Conservation (phyloP, 345 rosid species). For the thale cress (Arabidopsis thaliana) region TAIR10.1 NC_003074.8:266501-267000, state of each 20-base stretch:
- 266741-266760: constrained; percentile 35
- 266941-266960: background rate
- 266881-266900: background rate
- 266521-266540: background rate
- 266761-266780: background rate
- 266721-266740: background rate
- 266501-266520: constrained; percentile 21
- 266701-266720: background rate
- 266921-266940: background rate
- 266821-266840: background rate
- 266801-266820: constrained; percentile 23
- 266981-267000: background rate
- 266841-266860: background rate
- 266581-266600: background rate
- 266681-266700: background rate
- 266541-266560: background rate
- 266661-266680: constrained; percentile 2
- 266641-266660: background rate
- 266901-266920: background rate
- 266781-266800: constrained; percentile 5
- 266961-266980: background rate
- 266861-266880: constrained; percentile 5
- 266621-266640: constrained; percentile 9
- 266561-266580: background rate
- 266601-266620: constrained; percentile 5